Conservation (phyloP, 352 stramenopile species). For the Achlya hypogyna region DNA sequence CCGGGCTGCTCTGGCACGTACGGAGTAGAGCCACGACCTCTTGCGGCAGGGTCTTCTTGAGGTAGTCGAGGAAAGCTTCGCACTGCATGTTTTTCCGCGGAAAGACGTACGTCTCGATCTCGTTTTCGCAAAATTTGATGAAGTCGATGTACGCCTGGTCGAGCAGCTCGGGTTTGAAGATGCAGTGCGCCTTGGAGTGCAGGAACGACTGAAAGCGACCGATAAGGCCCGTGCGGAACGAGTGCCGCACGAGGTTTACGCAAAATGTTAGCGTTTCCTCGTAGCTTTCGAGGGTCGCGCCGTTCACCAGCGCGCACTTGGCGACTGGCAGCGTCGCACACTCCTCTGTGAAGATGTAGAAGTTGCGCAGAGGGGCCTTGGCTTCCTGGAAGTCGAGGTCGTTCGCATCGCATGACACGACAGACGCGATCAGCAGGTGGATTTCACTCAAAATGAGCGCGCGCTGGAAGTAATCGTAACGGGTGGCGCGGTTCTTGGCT, state of each 20-base stretch:
- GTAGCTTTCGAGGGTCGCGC: conserved; percentile 11
- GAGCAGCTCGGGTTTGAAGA: conserved; percentile 19
- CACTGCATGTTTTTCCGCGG: conserved; percentile 19
- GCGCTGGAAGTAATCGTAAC: conserved; percentile 17
- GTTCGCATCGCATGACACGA: neutral
- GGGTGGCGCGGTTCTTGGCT: conserved; percentile 8
- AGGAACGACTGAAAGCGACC: conserved; percentile 12
- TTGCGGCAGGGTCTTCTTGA: conserved; percentile 7
- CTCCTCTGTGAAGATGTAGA: neutral
- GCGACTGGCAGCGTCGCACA: conserved; percentile 5
- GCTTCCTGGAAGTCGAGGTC: conserved; percentile 9
- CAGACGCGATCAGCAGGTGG: neutral
- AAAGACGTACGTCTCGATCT: conserved; percentile 18
- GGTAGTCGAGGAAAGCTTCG: conserved; percentile 14
- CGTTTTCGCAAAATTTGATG: conserved; percentile 18
- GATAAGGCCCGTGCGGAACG: conserved; percentile 15
- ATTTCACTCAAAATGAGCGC: conserved; percentile 3
- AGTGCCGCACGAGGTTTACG: conserved; percentile 13
- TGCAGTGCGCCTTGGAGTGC: conserved; percentile 16
- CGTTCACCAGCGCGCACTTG: neutral
- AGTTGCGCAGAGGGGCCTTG: conserved; percentile 1
- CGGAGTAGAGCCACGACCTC: conserved; percentile 2
- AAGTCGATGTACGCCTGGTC: conserved; percentile 20
- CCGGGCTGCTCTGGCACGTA: neutral
- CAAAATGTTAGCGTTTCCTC: conserved; percentile 19